Evolutionary conservation across 805 yeast species (phyloP).

Genomic region (Metschnikowia orientalis): DNA sequence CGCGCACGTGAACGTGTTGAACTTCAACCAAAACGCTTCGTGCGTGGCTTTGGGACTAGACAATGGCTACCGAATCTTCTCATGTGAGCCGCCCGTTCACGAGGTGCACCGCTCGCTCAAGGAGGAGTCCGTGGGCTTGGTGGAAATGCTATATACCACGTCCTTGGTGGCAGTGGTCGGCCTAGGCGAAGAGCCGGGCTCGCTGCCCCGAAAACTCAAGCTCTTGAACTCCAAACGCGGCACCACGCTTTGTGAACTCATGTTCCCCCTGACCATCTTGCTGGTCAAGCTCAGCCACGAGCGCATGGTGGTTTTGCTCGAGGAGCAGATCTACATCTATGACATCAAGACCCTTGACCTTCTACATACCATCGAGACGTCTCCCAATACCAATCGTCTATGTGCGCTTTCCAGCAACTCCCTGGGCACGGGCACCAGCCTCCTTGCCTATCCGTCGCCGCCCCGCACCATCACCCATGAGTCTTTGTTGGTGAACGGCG

Average conservation of each 20-base stretch:
- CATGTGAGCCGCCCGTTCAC: conserved; percentile 79
- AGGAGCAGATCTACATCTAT: conserved; percentile 42
- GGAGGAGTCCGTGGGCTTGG: conserved; percentile 58
- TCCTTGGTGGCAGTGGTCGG: conserved; percentile 83
- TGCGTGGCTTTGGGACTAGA: conserved; percentile 75
- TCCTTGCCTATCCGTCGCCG: conserved; percentile 72
- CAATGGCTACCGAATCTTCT: conserved; percentile 66
- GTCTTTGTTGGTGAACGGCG: conserved; percentile 36
- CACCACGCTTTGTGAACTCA: conserved; percentile 40
- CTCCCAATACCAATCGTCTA: conserved; percentile 46
- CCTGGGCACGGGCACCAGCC: conserved; percentile 38
- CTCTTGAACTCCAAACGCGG: conserved; percentile 77
- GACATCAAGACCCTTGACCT: conserved; percentile 39
- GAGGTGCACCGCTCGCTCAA: conserved; percentile 31
- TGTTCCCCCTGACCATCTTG: conserved; percentile 39
- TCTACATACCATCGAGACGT: conserved; percentile 43
- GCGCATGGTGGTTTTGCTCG: conserved; percentile 36
- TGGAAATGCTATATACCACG: conserved; percentile 89
- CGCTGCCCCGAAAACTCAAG: conserved; percentile 76
- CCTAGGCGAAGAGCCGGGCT: conserved; percentile 62
- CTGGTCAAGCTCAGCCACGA: conserved; percentile 34
- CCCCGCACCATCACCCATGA: conserved; percentile 52
- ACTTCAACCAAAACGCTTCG: conserved; percentile 83
- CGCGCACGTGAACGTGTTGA: conserved; percentile 33
- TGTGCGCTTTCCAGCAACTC: conserved; percentile 52